Evolutionary conservation across 257 asterid genomes (phyloP).

Genomic region (Solanum piurae): DNA sequence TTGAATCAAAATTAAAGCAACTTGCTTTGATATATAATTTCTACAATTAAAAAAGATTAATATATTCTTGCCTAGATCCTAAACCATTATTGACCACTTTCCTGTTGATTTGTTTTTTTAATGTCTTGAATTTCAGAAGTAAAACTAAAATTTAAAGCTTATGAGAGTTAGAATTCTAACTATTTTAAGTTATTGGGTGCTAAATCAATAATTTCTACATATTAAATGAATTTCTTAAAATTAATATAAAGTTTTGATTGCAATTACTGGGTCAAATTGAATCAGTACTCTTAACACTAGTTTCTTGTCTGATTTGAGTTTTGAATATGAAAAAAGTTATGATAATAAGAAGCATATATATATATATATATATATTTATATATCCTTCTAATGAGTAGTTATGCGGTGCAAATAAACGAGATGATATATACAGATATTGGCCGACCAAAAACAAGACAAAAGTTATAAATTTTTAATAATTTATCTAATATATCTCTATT

Average conservation of each 20-base stretch:
- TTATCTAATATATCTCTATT: neutral
- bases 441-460: neutral
- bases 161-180: neutral
- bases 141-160: neutral
- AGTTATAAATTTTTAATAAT: neutral
- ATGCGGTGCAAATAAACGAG: neutral
- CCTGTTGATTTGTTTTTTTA: neutral
- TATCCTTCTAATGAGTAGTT: neutral
- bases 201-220: neutral
- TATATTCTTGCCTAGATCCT: neutral
- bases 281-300: neutral
- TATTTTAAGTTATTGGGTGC: neutral
- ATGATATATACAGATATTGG: neutral
- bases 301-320: neutral
- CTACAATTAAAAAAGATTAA: neutral
- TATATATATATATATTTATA: neutral
- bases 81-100: neutral
- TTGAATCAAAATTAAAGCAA: neutral
- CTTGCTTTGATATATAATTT: neutral
- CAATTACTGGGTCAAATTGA: neutral
- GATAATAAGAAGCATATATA: neutral
- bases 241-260: neutral
- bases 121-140: neutral
- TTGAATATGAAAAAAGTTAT: neutral
- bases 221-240: neutral